Base-by-base conservation (phyloP, 768 basidiomycete species). In the Psilocybe azurescens region DNA sequence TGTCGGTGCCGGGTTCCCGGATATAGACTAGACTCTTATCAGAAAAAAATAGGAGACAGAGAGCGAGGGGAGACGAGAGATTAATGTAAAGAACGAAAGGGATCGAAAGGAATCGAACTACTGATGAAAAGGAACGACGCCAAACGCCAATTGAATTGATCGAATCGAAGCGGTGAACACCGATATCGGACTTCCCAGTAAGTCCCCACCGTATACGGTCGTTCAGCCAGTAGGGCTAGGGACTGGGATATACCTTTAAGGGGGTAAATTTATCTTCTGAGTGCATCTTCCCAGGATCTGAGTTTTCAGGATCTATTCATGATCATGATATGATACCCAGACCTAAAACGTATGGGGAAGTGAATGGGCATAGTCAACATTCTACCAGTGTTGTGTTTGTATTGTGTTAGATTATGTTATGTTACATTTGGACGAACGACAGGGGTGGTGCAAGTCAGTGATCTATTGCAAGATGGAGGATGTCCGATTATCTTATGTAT, bases 341-440 rank as follows among this genome's bases (percentile, higher is more conserved):
- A 58, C 63, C 67, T 63, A 69, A 69, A 69, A 63, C 61, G 53
- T 63, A 65, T 65, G 66, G 66, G 63, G 61, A 57, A 57, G 39
- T 41, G 29, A 24, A 30, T 53, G 14, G 11, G 39, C 20, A 32
- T 62, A 52, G 24, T 49, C 18, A 59, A 53, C 64, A 59, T 61
- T 64, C 56, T 52, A 38, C 29, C 57, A 58, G 53, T 39, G 50
- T 63, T 59, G 30, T 28, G 55, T 51, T 39, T 39, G 38, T 39
- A 39, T 39, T 24, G 38, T 39, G 14, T 39, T 39, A 14, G 38
- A 14, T 8, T 39, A 14, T 8, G 38, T 39, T 39, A 39, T 39
- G 38, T 39, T 8, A 39, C 38, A 9, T 39, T 39, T 39, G 38
- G 38, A 44, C 41, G 14, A 13, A 13, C 41, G 41, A 44, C 41